Evolutionary conservation across 1,139 yeast genomes (phyloP), one percentile per base, ranked within the genome.

Genomic region (Suhomyces bokatorum): DNA sequence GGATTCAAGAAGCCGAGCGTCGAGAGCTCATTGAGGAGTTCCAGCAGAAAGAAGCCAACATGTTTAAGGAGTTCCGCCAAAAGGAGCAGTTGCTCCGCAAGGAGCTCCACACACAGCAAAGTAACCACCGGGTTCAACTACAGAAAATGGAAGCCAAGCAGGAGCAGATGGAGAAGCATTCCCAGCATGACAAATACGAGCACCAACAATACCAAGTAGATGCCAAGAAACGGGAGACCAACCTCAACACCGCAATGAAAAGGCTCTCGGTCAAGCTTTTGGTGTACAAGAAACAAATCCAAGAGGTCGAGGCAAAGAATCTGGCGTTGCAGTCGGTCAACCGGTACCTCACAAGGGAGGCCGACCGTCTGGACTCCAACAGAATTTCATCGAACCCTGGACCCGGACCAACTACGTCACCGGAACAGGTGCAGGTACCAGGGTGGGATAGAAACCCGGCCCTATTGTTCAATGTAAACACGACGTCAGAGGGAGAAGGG

Each of bases 21-120:
- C 38, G 42, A 20, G 57, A 54, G 12, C 28, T 50, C 9, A 47
- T 54, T 6, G 51, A 48, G 32, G 57, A 54, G 37, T 52, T 51
- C 36, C 57, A 54, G 37, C 32, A 32, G 15, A 47, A 49, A 32
- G 54, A 54, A 32, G 45, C 47, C 12, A 42, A 33, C 10, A 39
- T 47, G 45, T 39, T 47, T 26, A 38, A 37, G 22, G 46, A 42
- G 39, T 35, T 28, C 37, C 40, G 38, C 27, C 37, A 40, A 11
- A 40, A 38, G 26, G 47, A 41, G 27, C 22, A 16, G 10, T 33
- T 37, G 14, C 14, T 43, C 16, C 35, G 38, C 20, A 32, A 30
- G 22, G 42, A 45, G 33, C 12, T 34, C 35, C 37, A 42, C 11
- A 20, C 24, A 20, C 9, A 4, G 6, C 24, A 20, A 20, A 20